A percentile compares a stretch with the other conserved stretches of the same genome.
These are phyloP conservation scores for Solanum acaule DNA, from an alignment of 257 asterid genomes.

Conservation along the genomic window DNA sequence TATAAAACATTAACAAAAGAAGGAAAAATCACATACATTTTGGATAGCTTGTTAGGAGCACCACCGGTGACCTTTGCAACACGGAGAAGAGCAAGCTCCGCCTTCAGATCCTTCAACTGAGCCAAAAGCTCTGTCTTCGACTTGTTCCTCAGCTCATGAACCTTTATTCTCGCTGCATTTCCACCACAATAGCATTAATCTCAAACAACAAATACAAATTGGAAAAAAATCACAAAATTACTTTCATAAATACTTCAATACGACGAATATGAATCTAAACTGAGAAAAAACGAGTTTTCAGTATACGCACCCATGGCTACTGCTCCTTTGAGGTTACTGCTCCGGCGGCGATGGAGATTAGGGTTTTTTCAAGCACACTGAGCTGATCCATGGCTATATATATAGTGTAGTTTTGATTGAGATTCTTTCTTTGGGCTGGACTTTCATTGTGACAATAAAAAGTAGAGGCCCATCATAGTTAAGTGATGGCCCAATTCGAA, in stretches of 20 bases:
- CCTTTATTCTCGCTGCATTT: slow-evolving; percentile 25
- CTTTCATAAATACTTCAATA: neutral
- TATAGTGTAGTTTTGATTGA: neutral
- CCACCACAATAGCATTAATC: neutral
- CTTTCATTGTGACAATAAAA: neutral
- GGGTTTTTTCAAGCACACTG: neutral
- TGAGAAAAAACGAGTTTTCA: neutral
- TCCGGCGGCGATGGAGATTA: neutral
- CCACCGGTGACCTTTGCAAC: slow-evolving; percentile 37
- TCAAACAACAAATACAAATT: neutral
- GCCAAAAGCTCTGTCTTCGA: slow-evolving; percentile 14
- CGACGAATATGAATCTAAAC: neutral
- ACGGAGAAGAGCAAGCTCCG: slow-evolving; percentile 32
- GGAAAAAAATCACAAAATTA: neutral
- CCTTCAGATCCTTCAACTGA: slow-evolving; percentile 29
- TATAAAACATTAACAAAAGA: neutral
- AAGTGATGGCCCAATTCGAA: neutral
- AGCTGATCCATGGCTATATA: neutral
- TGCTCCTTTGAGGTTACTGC: neutral
- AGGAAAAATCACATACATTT: slow-evolving; percentile 4
- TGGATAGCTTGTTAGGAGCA: slow-evolving; percentile 32
- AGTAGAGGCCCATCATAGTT: neutral
- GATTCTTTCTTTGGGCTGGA: neutral
- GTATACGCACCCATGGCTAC: slow-evolving; percentile 1
- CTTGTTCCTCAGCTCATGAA: slow-evolving; percentile 26